phyloP scores from a whole-genome alignment of 768 basidiomycete genomes.

The Russula abietina region DNA sequence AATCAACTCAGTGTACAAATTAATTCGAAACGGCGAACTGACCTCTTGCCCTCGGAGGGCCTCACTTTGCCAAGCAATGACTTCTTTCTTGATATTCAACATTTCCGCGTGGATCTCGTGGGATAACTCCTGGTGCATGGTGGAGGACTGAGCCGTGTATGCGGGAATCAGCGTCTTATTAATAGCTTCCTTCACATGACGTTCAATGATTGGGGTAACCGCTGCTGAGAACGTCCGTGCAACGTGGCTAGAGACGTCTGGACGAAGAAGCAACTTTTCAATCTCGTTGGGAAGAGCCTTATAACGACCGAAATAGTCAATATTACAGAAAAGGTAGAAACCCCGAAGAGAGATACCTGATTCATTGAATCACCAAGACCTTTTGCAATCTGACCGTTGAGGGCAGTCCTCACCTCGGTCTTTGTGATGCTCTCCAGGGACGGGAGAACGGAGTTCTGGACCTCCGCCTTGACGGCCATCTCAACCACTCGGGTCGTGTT shows the following conservation, averaged over 20 bases:
- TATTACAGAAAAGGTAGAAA: background rate
- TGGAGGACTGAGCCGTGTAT: constrained; percentile 65
- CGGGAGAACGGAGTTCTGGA: constrained; percentile 78
- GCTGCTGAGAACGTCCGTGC: constrained; percentile 66
- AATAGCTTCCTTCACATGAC: constrained; percentile 76
- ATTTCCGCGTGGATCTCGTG: constrained; percentile 73
- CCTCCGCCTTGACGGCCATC: constrained; percentile 79
- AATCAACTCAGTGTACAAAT: constrained; percentile 20
- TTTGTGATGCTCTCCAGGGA: constrained; percentile 78
- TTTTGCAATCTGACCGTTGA: constrained; percentile 72
- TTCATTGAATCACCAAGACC: constrained; percentile 68
- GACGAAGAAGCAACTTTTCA: constrained; percentile 67
- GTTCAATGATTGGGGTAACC: constrained; percentile 70
- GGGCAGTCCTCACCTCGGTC: constrained; percentile 68
- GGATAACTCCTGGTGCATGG: constrained; percentile 74
- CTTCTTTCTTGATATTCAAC: constrained; percentile 69
- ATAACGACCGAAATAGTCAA: constrained; percentile 8
- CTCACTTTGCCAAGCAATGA: constrained; percentile 77
- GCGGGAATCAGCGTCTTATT: constrained; percentile 68
- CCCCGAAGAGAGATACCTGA: constrained; percentile 41
- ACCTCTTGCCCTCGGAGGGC: constrained; percentile 77
- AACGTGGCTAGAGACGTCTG: constrained; percentile 72
- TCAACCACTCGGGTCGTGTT: constrained; percentile 88
- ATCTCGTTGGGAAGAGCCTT: constrained; percentile 70
- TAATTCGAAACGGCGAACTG: constrained; percentile 23